These are phyloP conservation scores for Microbotryomycetes sp. DNA, from an alignment of 1,284 basidiomycete genomes.

Conservation along the genomic window DNA sequence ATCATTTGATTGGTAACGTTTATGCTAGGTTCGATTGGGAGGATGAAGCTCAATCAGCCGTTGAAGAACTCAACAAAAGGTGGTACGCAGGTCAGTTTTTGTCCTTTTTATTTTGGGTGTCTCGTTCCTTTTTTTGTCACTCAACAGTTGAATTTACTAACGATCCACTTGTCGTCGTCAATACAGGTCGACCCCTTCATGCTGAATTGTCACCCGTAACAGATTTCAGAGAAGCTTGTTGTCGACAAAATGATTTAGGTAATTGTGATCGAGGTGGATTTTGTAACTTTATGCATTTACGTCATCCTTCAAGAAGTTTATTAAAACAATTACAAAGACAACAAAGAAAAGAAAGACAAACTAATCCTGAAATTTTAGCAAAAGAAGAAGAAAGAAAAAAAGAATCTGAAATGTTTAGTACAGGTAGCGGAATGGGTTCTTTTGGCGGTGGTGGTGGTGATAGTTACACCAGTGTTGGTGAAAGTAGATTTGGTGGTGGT, in stretches of 20 bases:
- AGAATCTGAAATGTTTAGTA: conserved; percentile 35
- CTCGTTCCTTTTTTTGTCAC: background rate
- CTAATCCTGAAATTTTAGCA: conserved; percentile 35
- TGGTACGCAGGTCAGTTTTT: conserved; percentile 88
- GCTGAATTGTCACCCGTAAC: conserved; percentile 98
- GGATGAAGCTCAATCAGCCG: conserved; percentile 88
- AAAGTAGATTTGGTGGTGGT: background rate
- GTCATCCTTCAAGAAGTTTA: conserved; percentile 73
- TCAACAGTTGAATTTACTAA: background rate
- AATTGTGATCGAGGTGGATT: conserved; percentile 65
- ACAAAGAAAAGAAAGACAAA: conserved; percentile 70
- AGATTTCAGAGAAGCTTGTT: conserved; percentile 98
- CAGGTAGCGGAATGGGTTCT: background rate
- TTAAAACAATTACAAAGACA: conserved; percentile 70
- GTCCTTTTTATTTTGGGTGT: conserved; percentile 4
- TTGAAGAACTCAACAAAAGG: conserved; percentile 86
- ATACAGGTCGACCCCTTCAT: conserved; percentile 80
- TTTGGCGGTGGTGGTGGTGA: conserved; percentile 9
- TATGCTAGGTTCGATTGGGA: conserved; percentile 99
- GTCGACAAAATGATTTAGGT: conserved; percentile 94
- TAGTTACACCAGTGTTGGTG: conserved; percentile 1
- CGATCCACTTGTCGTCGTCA: conserved; percentile 3
- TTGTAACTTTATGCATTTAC: conserved; percentile 96
- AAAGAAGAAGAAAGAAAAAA: conserved; percentile 33
- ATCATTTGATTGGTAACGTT: conserved; percentile 97